Conservation (phyloP, 331 rosid species). For the Dryas integrifolia region DNA sequence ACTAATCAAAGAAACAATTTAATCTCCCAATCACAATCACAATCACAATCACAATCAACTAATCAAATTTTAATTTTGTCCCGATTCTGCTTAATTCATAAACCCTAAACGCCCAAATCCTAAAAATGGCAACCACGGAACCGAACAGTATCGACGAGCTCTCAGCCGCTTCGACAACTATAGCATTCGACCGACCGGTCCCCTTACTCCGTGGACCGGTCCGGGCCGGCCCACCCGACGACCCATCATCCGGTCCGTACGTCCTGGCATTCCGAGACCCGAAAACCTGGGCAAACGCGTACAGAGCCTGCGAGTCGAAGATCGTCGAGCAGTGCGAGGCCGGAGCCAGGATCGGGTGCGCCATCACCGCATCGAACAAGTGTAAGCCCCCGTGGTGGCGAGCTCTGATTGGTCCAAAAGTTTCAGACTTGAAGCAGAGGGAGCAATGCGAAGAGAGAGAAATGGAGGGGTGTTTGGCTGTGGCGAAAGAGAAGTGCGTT, state of each 20-base stretch:
- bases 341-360: constrained; percentile 75
- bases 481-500: constrained; percentile 58
- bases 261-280: constrained; percentile 63
- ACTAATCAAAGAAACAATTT: no score
- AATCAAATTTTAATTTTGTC: no score
- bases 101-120: background rate
- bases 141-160: constrained; percentile 40
- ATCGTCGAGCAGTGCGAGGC: constrained; percentile 57
- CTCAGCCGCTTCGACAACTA: constrained; percentile 50
- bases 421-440: constrained; percentile 45
- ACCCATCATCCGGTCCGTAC: constrained; percentile 47
- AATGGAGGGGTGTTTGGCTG: constrained; percentile 46
- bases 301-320: constrained; percentile 46
- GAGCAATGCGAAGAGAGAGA: constrained; percentile 71
- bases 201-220: constrained; percentile 47
- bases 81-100: no score
- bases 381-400: constrained; percentile 84
- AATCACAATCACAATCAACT: no score
- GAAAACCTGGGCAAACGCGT: constrained; percentile 56
- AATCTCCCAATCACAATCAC: no score
- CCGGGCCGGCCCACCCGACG: constrained; percentile 39
- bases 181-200: constrained; percentile 47
- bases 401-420: constrained; percentile 32
- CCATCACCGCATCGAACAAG: constrained; percentile 52
- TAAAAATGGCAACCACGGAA: constrained; percentile 30